Conservation (phyloP, 805 yeast genomes). For the Lipomyces chichibuensis region DNA sequence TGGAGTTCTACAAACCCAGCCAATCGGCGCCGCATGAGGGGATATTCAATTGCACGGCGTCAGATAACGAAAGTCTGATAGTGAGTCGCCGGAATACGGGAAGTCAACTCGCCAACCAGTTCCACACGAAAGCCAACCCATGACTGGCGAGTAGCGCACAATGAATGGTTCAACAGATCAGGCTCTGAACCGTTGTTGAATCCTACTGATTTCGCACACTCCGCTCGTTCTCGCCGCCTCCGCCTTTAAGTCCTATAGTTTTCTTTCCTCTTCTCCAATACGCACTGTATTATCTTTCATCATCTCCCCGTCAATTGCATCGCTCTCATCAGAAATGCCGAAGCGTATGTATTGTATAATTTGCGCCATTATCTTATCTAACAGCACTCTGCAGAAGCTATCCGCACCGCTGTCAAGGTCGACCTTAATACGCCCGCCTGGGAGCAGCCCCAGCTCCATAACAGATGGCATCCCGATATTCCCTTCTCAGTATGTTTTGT, state of each 20-base stretch:
- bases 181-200: not conserved
- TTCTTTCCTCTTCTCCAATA: not conserved
- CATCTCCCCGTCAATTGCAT: not conserved
- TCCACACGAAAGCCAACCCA: not conserved
- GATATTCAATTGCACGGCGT: constrained; percentile 9
- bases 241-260: not conserved
- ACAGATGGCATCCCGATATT: constrained; percentile 59
- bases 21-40: not conserved
- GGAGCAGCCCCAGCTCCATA: constrained; percentile 54
- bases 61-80: not conserved
- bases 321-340: constrained; percentile 2
- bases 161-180: not conserved
- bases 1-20: not conserved
- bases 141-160: not conserved
- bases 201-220: not conserved
- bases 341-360: constrained; percentile 8
- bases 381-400: constrained; percentile 33
- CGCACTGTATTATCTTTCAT: too few relatives aligned
- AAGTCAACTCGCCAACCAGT: not conserved
- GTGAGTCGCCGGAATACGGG: not conserved
- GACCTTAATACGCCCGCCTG: constrained; percentile 52
- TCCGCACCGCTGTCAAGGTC: constrained; percentile 49
- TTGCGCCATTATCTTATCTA: not conserved
- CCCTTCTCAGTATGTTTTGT: constrained; percentile 45
- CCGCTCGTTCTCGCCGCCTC: not conserved